A percentile compares a stretch with the other conserved stretches of the same genome.
Evolutionary conservation across 192 early-diverging fungal genomes (phyloP).

Genomic region (Backusella australiensis): DNA sequence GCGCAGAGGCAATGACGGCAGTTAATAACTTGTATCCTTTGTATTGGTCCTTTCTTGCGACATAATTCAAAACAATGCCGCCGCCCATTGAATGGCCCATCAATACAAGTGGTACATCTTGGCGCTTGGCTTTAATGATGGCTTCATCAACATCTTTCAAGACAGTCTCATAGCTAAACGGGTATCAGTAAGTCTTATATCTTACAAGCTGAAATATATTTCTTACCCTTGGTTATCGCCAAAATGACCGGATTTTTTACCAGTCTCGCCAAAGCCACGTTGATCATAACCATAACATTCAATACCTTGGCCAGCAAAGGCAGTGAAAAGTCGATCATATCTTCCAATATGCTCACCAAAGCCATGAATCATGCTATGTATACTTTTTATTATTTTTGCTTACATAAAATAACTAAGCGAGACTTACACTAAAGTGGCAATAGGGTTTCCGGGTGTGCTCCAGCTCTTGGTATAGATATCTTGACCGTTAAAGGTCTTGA

Average conservation of each 20-base stretch:
- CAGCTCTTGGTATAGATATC: constrained; percentile 51
- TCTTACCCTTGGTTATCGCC: constrained; percentile 51
- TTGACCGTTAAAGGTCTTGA: constrained; percentile 38
- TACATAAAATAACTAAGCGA: not conserved
- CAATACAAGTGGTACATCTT: constrained; percentile 46
- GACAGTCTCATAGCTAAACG: constrained; percentile 37
- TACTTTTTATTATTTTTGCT: not conserved
- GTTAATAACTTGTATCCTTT: constrained; percentile 32
- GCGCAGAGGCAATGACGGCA: constrained; percentile 60
- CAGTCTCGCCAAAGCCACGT: constrained; percentile 68
- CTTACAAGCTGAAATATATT: not conserved
- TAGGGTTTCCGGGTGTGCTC: constrained; percentile 25
- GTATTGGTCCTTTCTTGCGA: constrained; percentile 34
- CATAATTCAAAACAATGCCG: constrained; percentile 54
- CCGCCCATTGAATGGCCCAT: constrained; percentile 59
- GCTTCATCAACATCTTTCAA: constrained; percentile 50
- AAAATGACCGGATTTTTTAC: constrained; percentile 40
- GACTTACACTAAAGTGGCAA: constrained; percentile 17
- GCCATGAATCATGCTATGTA: constrained; percentile 46
- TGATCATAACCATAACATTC: constrained; percentile 60
- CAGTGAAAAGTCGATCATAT: constrained; percentile 57
- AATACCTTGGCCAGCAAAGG: constrained; percentile 54
- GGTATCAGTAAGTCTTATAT: not conserved
- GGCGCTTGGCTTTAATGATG: constrained; percentile 31
- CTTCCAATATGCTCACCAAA: constrained; percentile 54